Base-by-base conservation (phyloP, 2,329 filamentous ascomycete genomes). In the Penicillium sp. region DNA sequence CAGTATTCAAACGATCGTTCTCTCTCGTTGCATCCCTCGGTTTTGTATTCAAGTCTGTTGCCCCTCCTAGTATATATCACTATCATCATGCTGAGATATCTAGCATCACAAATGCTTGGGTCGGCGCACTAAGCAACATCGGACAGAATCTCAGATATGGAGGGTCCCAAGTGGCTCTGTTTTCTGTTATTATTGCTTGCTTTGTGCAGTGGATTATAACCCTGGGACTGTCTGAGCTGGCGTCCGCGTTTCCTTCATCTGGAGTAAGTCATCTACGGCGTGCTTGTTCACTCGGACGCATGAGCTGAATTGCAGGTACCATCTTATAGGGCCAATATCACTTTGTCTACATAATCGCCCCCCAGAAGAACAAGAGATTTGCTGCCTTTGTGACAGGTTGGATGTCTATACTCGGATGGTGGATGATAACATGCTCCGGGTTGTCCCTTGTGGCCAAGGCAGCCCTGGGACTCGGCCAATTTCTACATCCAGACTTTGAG, bases 241-340 rank as follows among this genome's bases (percentile, higher is more conserved):
- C 47, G 10, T 49, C 47, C 2, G 33, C 31, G 10, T 49, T 49
- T 27, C 31, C 47, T 17, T 49, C 47, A 23, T 49, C 47, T 12
- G 47, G 31, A 23, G 47, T 33, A 49, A 35, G 44, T 23, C 6
- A 48, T 10, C 2, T 25, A 43, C 7, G 9, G 41, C 2, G 23
- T 23, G 4, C 4, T 17, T 25, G 4, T 17, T 43, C 19, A 17
- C 7, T 23, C 17, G 15, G 15, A 17, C 6, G 6, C 12, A 35
- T 13, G 19, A n/a, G 15, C 25, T 19, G 2, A 19, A 48, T 17
- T 38, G 4, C 8, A 48, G 21, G 29, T 6, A 6, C 2, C 25
- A 19, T 55, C 15, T n/a, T 23, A 31, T 19, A 69, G 68, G 69
- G 69, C 15, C 67, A 71, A 60, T 71, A 72, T 43, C 69, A 72